Evolutionary conservation across 257 asterid genomes (phyloP), one percentile per base, ranked within the genome.

Genomic region (Solanum pimpinellifolium): DNA sequence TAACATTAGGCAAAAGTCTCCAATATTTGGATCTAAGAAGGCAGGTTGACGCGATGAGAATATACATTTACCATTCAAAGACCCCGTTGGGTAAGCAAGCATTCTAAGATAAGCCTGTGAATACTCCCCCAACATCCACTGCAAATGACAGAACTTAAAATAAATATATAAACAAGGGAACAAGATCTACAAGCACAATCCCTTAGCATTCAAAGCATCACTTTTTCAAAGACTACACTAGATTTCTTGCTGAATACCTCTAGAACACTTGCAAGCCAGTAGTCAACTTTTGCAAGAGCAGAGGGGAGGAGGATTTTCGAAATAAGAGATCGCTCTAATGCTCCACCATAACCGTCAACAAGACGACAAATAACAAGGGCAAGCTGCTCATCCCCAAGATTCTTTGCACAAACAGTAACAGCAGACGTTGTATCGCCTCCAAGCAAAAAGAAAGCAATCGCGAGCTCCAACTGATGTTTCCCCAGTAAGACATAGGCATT

Each of bases 361-460:
- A 97, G 99, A 89, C 93, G 99, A 86, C 99, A 97, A 91, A 97
- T 93, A 84, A 97, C 95, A 90, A 97, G 95, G 83, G 98, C 99
- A 87, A 97, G 97, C 92, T 97, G 99, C 91, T 92, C 98, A 93
- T 97, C 99, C 87, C 98, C 98, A 85, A 95, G 96, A 90, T 93
- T 95, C 92, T 96, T 97, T 83, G 97, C 98, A 90, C 99, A 97
- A 72, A 97, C 95, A 75, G 91, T 92, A 60, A 97, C 96, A 86
- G 99, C 99, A 86, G 99, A 97, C 86, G 98, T 89, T 83, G 93
- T 84, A 93, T 97, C 99, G 73, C 99, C 99, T 62, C 99, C 99
- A 74, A 97, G 98, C 93, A 97, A 91, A 93, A 97, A 97, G 91
- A 97, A 97, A 89, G 99, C 98, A 89, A 94, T 82, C 49, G 99